Base-by-base conservation (phyloP, 805 yeast species). In the Tetrapisispora pingtungensis region DNA sequence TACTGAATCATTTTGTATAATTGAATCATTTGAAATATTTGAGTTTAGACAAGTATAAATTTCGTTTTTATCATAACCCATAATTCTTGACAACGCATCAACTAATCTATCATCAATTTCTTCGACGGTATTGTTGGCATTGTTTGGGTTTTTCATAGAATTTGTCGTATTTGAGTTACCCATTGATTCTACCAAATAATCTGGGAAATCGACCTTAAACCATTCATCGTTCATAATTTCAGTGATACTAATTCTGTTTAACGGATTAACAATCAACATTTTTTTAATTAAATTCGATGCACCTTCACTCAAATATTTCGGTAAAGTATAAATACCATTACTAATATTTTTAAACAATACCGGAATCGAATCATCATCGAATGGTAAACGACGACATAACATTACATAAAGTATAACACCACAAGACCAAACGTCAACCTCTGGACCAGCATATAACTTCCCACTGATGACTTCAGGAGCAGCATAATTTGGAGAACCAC, bases 381-480 rank as follows among this genome's bases (percentile, higher is more conserved):
- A 89, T 13, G 97, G 97, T 55, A 89, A 73, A 55, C 97, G 73
- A 33, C 97, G 96, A 65, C 96, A 89, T 42, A 90, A 72, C 97
- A 89, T 89, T 43, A 89, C 97, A 55, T 89, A 90, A 44, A 89
- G 70, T 40, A 90, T 88, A 33, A 90, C 97, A 56, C 97, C 97
- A 59, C 95, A 84, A 0, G 95, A 84, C 97, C 97, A 89, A 44
- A 89, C 96, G 64, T 89, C 97, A 40, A 90, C 97, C 65, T 90
- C 97, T 3, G 97, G 97, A 10, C 97, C 97, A 2, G 97, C 97
- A 56, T 89, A 90, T 43, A 90, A 72, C 61, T 90, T 87, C 31
- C 97, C 97, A 49, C 89, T 79, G 46, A 89, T 89, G 26, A 89
- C 97, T 65, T 89, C 97, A 1, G 97, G 97, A 0, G 97, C 97